Percentiles rank a stretch among this genome's conserved stretches.
phyloP scores from a whole-genome alignment of 352 stramenopile species.

The Globisporangium megalacanthum region DNA sequence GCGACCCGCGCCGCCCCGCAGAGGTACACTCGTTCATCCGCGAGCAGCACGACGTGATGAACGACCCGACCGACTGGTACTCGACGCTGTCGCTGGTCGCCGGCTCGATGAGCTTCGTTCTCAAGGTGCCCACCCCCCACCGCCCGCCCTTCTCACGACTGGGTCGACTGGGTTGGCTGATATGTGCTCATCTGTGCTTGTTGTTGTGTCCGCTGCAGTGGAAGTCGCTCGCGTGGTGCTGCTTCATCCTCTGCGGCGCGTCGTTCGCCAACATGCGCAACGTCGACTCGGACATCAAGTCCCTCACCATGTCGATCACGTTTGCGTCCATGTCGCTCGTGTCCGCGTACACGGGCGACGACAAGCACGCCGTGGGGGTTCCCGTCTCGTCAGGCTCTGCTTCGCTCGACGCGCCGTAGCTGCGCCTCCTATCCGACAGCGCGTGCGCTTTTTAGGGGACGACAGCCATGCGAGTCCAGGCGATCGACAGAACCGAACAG shows the following conservation, averaged over 20 bases:
- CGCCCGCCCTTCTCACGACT: not conserved
- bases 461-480: too few relatives aligned
- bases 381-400: slow-evolving; percentile 12
- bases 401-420: slow-evolving; percentile 7
- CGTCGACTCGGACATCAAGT: slow-evolving; percentile 50
- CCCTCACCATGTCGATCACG: slow-evolving; percentile 76
- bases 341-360: slow-evolving; percentile 43
- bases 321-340: slow-evolving; percentile 65
- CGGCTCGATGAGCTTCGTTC: slow-evolving; percentile 49
- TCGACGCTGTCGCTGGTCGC: slow-evolving; percentile 56
- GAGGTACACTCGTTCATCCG: slow-evolving; percentile 71
- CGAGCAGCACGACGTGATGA: slow-evolving; percentile 32
- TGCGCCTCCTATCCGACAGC: too few relatives aligned
- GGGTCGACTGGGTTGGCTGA: too few relatives aligned
- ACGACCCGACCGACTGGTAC: slow-evolving; percentile 52
- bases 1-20: slow-evolving; percentile 54
- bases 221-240: slow-evolving; percentile 61
- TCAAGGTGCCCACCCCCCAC: slow-evolving; percentile 34
- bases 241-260: slow-evolving; percentile 55
- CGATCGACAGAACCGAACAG: too few relatives aligned
- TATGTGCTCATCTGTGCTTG: not conserved
- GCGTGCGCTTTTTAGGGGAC: not conserved
- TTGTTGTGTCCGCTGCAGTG: slow-evolving; percentile 21
- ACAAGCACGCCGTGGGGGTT: slow-evolving; percentile 27
- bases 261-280: slow-evolving; percentile 63